These are phyloP conservation scores for Rhododendron ovatum DNA, from an alignment of 148 eudicot genomes.

Conservation along the genomic window DNA sequence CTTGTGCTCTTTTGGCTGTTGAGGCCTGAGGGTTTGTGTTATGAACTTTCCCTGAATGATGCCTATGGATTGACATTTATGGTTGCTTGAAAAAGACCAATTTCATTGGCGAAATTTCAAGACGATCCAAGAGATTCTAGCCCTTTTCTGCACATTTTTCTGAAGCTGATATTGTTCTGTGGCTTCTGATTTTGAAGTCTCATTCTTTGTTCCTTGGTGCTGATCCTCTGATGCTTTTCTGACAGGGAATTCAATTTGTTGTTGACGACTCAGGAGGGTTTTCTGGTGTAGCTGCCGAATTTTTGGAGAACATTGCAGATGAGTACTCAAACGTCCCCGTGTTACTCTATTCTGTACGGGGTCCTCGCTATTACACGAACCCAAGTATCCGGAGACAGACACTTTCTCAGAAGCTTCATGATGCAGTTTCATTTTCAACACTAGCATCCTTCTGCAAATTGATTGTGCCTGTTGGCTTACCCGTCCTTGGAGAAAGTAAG, in stretches of 20 bases:
- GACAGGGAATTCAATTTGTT: conserved; percentile 84
- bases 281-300: conserved; percentile 75
- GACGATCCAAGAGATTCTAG: background rate
- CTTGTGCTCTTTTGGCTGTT: background rate
- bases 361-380: conserved; percentile 42
- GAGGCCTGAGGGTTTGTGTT: background rate
- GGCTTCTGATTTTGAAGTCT: background rate
- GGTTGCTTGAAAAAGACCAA: background rate
- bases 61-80: background rate
- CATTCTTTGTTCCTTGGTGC: background rate
- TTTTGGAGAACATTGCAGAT: conserved; percentile 77
- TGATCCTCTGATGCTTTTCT: conserved; percentile 8
- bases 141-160: background rate
- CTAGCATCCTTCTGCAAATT: conserved; percentile 71
- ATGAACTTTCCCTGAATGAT: background rate
- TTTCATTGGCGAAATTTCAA: background rate
- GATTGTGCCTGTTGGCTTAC: conserved; percentile 79
- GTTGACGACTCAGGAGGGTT: conserved; percentile 93
- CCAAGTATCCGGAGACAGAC: conserved; percentile 37
- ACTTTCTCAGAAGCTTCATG: conserved; percentile 61
- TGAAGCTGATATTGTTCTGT: background rate
- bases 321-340: conserved; percentile 79
- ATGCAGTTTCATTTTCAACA: conserved; percentile 76
- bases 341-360: conserved; percentile 60
- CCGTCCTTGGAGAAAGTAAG: conserved; percentile 66